Base-by-base conservation (phyloP, 2,329 filamentous ascomycete genomes). In the Hypomyces perniciosus region DNA sequence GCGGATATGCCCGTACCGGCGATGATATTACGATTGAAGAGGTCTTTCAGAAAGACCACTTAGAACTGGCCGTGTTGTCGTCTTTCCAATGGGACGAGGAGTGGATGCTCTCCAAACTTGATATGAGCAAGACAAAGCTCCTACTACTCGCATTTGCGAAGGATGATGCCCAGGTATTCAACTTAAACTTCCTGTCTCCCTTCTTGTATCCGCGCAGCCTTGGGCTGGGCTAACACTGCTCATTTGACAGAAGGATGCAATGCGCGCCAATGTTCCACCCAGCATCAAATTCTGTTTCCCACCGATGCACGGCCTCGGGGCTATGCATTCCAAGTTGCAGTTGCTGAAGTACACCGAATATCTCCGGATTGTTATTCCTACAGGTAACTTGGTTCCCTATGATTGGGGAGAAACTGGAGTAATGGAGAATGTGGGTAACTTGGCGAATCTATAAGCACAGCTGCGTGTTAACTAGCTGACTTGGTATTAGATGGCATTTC, bases 271-370 rank as follows among this genome's bases (percentile, higher is more conserved):
- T 53, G 73, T 72, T 8, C 79, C 79, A 13, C 56, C 61, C n/a
- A 71, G 68, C 35, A 75, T 95, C 50, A 80, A 80, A 20, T 84
- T 84, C 50, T 90, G 88, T 64, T 96, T 97, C 62, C 92, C 92
- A 12, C 78, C 79, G 2, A 92, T 96, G 88, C 74, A 81, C 38
- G 80, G 82, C 2, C 74, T 80, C 5, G 85, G 84, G 27, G 84
- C 78, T 60, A 96, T 97, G 90, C 93, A 97, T 68, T 95, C 90
- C 45, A 97, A 99, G 65, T 74, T 97, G 40, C 91, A 95, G 78
- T 70, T 97, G 1, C 76, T 97, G n/a, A 92, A 90, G 60, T 88
- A 90, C 59, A 71, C 79, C 0, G 70, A 71, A 1, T 84, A 90
- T 64, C 68, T 96, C 12, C 82, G 93, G 6, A 76, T 99, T 41